phyloP scores from a whole-genome alignment of 257 asterid genomes.

The Eucommia ulmoides region DNA sequence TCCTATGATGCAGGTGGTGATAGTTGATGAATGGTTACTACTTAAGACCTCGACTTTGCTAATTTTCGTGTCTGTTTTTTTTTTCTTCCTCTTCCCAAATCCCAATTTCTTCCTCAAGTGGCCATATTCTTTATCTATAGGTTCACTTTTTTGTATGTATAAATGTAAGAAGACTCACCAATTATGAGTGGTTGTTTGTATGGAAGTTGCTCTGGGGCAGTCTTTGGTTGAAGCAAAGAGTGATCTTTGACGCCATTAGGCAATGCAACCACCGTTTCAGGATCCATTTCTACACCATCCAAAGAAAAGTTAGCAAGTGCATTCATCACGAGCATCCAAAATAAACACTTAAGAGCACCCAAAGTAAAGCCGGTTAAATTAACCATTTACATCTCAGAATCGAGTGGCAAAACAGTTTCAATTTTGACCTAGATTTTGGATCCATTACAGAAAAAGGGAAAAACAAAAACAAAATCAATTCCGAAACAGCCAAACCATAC shows the following conservation, averaged over 20 bases:
- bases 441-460: background rate
- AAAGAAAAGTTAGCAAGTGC: conserved; percentile 10
- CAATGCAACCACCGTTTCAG: conserved; percentile 19
- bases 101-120: no score
- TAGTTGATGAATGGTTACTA: background rate
- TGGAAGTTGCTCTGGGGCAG: conserved; percentile 18
- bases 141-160: no score
- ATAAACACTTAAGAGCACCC: background rate
- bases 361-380: background rate
- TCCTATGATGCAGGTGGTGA: background rate
- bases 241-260: conserved; percentile 11
- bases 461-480: background rate
- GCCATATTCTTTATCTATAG: no score
- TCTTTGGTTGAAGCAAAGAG: conserved; percentile 17
- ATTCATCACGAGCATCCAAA: background rate
- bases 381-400: background rate
- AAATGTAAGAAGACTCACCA: no score
- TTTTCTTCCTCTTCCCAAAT: no score
- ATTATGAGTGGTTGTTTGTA: conserved; percentile 61
- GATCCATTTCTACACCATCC: conserved; percentile 10
- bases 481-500: no score
- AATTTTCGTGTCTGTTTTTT: background rate
- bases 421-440: no score
- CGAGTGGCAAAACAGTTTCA: no score
- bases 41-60: background rate